Evolutionary conservation across 306 rosid species (phyloP), one percentile per base, ranked within the genome.

Genomic region (Trifolium subterraneum): DNA sequence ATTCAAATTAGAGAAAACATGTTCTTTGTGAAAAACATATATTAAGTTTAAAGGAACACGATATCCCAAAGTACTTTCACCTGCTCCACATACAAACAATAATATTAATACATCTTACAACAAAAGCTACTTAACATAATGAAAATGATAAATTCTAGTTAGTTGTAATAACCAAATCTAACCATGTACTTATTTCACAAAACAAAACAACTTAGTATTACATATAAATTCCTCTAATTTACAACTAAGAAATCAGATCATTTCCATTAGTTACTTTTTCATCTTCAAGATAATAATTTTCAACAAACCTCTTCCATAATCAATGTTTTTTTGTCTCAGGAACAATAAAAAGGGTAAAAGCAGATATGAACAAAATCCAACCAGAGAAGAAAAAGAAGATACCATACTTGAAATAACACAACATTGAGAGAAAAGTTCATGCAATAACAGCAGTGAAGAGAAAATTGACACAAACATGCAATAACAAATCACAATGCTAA

Each of bases 251-350:
- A 81, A 54, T 63, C 4, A 80, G 70, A 59, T 72, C 78, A 76
- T 38, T 39, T 10, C 23, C 82, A 56, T n/a, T n/a, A n/a, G n/a
- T n/a, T n/a, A n/a, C n/a, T n/a, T n/a, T n/a, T n/a, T n/a, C n/a
- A n/a, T 31, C 44, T 16, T n/a, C 52, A 12, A 25, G 59, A 67
- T 48, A 52, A 70, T 75, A 69, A 65, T 72, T 78, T 7, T 88
- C 85, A 79, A 82, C 54, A 63, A 69, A 93, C 58, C 88, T 84
- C 88, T 81, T 93, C 98, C 98, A 93, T 3, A 85, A 44, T 97
- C 98, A 90, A 60, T 93, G 97, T 27, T 64, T 84, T 76, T 93
- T 93, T 0, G 98, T 93, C 83, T 93, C 97, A 1, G 98, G 98
- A 3, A 93, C 50, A 25, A 91, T 64, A 72, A 89, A 90, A 31